A percentile compares a stretch with the other conserved stretches of the same genome.
phyloP scores from a whole-genome alignment of 768 basidiomycete species.

The Neoboletus subvelutipes region DNA sequence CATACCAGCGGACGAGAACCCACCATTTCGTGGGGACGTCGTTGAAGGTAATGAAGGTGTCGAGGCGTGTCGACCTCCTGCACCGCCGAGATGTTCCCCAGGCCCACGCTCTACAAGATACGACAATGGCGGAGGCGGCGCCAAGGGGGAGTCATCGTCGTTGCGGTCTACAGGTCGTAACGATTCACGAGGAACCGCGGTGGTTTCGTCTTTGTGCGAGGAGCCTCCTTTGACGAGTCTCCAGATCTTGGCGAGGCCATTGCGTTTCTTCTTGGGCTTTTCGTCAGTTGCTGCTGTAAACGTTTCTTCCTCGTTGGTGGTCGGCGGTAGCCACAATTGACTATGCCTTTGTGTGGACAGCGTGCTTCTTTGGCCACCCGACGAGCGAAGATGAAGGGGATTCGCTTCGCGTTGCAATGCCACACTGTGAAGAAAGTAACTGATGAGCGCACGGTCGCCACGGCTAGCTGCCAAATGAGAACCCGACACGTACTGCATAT shows the following conservation, averaged over 20 bases:
- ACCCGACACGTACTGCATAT: conserved; percentile 76
- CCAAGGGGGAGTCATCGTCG: conserved; percentile 75
- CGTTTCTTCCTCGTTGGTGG: conserved; percentile 35
- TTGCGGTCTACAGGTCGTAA: conserved; percentile 39
- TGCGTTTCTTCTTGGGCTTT: conserved; percentile 75
- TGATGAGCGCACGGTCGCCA: conserved; percentile 7
- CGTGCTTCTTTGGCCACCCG: conserved; percentile 35
- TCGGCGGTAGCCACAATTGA: conserved; percentile 52
- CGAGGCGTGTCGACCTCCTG: conserved; percentile 56
- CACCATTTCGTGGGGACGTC: conserved; percentile 53
- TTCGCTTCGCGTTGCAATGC: conserved; percentile 70
- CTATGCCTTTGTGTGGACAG: conserved; percentile 43
- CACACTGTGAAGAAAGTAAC: conserved; percentile 45
- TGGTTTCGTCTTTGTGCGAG: conserved; percentile 39
- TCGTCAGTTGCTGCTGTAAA: conserved; percentile 34
- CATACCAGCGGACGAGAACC: conserved; percentile 57
- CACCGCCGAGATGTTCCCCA: conserved; percentile 47
- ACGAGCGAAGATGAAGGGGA: conserved; percentile 31
- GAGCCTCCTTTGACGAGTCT: conserved; percentile 63
- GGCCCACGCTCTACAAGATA: conserved; percentile 70
- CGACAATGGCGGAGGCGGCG: conserved; percentile 89
- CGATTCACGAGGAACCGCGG: conserved; percentile 30
- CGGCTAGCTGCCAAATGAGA: conserved; percentile 2
- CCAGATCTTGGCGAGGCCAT: conserved; percentile 80
- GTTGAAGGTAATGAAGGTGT: conserved; percentile 67